Percentiles rank a stretch among this genome's conserved stretches.
Evolutionary conservation across 1,284 basidiomycete genomes (phyloP).

Genomic region (Fomes fomentarius): DNA sequence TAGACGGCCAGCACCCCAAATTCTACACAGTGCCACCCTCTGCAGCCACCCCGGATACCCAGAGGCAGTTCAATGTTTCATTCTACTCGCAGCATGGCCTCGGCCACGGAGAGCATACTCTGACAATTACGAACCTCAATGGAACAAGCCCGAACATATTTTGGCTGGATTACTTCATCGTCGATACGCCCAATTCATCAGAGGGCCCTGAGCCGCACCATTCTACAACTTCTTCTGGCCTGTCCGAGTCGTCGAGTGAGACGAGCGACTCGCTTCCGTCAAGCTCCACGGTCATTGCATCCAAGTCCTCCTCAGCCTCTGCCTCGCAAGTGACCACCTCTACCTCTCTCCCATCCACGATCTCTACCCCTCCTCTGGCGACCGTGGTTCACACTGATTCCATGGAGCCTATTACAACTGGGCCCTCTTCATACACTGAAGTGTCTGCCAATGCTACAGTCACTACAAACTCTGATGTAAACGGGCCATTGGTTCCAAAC

Average conservation of each 20-base stretch:
- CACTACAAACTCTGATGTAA: neutral
- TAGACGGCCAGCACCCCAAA: neutral
- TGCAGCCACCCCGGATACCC: too few relatives aligned
- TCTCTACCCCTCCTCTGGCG: neutral
- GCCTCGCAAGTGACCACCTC: neutral
- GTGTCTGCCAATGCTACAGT: too few relatives aligned
- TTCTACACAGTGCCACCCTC: neutral
- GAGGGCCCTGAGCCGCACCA: too few relatives aligned
- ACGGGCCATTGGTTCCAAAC: too few relatives aligned
- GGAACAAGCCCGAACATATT: neutral
- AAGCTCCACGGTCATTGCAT: neutral
- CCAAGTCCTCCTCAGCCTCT: neutral
- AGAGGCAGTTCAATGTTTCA: neutral
- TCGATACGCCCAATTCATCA: too few relatives aligned
- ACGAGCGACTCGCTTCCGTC: too few relatives aligned
- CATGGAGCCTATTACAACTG: too few relatives aligned
- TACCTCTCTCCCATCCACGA: neutral
- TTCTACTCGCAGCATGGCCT: neutral
- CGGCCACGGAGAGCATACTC: neutral
- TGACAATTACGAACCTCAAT: conserved; percentile 1
- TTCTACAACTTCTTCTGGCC: too few relatives aligned
- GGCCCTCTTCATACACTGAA: too few relatives aligned
- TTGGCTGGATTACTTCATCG: conserved; percentile 3
- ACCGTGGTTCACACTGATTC: too few relatives aligned
- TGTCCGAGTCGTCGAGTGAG: too few relatives aligned